Conservation (phyloP, 192 early-diverging fungal genomes). For the Rhizophlyctis rosea region DNA sequence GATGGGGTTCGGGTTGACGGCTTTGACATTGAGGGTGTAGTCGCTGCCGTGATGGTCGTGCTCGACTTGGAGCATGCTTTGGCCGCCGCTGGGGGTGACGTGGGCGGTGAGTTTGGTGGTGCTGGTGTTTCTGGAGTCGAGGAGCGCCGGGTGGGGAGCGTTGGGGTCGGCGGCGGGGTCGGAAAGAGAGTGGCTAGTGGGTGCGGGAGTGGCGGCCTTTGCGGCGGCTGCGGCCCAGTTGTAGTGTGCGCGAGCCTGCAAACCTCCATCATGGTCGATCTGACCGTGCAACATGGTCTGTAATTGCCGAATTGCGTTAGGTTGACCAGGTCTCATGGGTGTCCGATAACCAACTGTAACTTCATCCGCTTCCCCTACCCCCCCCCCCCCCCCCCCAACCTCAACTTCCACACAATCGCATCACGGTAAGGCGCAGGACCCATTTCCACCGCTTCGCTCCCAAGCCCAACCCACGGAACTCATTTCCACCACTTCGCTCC, state of each 20-base stretch:
- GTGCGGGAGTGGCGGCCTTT: neutral
- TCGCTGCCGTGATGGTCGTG: constrained; percentile 89
- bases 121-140: constrained; percentile 20
- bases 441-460: no score
- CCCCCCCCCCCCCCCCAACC: no score
- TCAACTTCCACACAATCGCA: no score
- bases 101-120: constrained; percentile 54
- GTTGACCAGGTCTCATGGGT: no score
- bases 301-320: neutral
- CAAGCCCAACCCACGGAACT: no score
- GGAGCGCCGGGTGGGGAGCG: constrained; percentile 27
- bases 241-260: constrained; percentile 80
- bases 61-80: constrained; percentile 90
- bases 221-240: constrained; percentile 65
- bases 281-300: constrained; percentile 88
- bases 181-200: neutral
- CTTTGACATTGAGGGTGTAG: constrained; percentile 87
- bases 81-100: constrained; percentile 67
- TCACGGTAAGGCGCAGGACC: no score
- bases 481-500: no score
- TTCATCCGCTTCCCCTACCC: no score
- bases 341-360: no score
- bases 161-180: constrained; percentile 23
- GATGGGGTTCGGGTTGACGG: constrained; percentile 89
- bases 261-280: constrained; percentile 86